These are phyloP conservation scores for Paratinospora sagittata DNA, from an alignment of 164 flowering plant genomes.

Conservation along the genomic window DNA sequence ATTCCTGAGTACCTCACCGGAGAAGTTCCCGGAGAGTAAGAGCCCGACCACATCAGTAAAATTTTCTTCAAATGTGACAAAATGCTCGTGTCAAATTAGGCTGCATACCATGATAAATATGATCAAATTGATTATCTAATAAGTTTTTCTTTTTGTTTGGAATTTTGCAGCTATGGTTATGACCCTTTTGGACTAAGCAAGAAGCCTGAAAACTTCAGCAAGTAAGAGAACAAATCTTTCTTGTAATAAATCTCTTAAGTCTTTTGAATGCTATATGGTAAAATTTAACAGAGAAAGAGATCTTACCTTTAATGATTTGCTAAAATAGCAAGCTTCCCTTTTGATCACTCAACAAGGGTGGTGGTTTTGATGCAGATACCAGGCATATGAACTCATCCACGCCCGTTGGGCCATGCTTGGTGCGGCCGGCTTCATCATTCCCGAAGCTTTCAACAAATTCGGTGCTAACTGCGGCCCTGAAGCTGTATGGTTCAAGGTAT, in stretches of 20 bases:
- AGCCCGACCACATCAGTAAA: background rate
- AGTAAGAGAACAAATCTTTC: constrained; percentile 35
- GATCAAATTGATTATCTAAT: background rate
- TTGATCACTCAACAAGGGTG: background rate
- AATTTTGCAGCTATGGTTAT: constrained; percentile 77
- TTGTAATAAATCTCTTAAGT: background rate
- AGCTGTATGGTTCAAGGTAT: constrained; percentile 99
- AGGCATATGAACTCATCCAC: constrained; percentile 82
- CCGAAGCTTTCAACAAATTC: constrained; percentile 96
- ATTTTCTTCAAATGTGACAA: background rate
- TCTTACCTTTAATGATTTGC: background rate
- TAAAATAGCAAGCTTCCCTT: background rate
- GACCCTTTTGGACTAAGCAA: constrained; percentile 97
- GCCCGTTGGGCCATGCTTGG: constrained; percentile 99
- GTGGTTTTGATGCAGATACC: constrained; percentile 52
- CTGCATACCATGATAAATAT: too few relatives aligned
- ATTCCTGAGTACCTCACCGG: constrained; percentile 92
- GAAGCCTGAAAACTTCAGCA: constrained; percentile 89
- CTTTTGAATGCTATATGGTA: background rate
- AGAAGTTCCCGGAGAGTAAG: constrained; percentile 99
- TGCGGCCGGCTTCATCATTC: constrained; percentile 94
- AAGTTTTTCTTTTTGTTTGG: background rate
- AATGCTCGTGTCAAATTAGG: too few relatives aligned
- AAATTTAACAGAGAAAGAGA: background rate
- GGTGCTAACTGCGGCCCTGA: constrained; percentile 99